Evolutionary conservation across 768 basidiomycete genomes (phyloP), one percentile per base, ranked within the genome.

Genomic region (Jaapia argillacea): DNA sequence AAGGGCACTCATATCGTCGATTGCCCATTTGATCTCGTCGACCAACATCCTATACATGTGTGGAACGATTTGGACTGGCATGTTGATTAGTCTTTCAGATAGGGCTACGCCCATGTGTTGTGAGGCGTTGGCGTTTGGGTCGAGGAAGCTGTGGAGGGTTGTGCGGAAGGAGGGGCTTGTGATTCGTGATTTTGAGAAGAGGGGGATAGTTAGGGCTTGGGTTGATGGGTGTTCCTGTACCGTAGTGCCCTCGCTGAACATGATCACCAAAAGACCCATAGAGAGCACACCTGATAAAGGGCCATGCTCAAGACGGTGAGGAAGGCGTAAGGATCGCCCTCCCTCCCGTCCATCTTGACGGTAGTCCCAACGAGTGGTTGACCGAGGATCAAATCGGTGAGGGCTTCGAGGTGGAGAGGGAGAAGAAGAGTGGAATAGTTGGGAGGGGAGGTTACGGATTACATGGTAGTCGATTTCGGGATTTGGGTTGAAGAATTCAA

Each of bases 401-500:
- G 72, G 4, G 81, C 79, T 43, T 83, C 73, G 1, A 86, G 63
- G 51, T 82, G 67, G 27, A 99, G 67, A 4, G 65, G 55, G 39
- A 0, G 88, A 80, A 57, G 97, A 94, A 28, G 68, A 63, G 21
- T 78, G 71, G 51, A 89, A 79, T 22, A 86, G 77, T 59, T 88
- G 85, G 0, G 56, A 56, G 12, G 84, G 59, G 1, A 89, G 71
- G 0, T 85, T 74, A 44, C 87, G 85, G 55, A 94, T 68, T 2
- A 92, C 89, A 49, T 85, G 80, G 58, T 85, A 96, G 65, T 98
- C 93, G 53, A 87, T 63, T 21, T 59, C 71, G 2, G 85, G 77
- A 51, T 86, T 82, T 4, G 88, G 79, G 59, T 88, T 81, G 71
- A 88, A 93, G 59, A 96, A 98, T 51, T 96, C 91, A 55, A 98